Conservation (phyloP, 1,284 basidiomycete species). For the Microbotryomycetes sp. region DNA sequence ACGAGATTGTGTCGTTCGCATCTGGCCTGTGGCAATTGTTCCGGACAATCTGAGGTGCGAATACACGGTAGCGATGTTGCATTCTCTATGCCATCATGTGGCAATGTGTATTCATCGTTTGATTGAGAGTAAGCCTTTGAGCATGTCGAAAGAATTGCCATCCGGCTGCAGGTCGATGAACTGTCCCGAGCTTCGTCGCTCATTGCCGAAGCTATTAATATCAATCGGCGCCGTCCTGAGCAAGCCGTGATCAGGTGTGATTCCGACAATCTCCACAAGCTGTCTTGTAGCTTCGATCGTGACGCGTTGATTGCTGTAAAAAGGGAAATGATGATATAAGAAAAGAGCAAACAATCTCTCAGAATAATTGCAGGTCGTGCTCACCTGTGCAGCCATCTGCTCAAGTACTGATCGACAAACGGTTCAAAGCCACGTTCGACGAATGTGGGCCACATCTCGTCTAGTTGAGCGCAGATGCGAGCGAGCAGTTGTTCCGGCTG, state of each 20-base stretch:
- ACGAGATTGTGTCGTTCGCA: constrained; percentile 80
- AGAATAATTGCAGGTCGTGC: too few species aligned
- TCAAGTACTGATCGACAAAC: constrained; percentile 53
- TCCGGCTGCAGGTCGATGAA: constrained; percentile 74
- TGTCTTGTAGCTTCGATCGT: constrained; percentile 65
- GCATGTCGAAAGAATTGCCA: constrained; percentile 93
- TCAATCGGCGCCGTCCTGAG: constrained; percentile 68
- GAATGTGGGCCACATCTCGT: constrained; percentile 69
- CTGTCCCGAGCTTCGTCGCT: constrained; percentile 9
- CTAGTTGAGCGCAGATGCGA: constrained; percentile 69
- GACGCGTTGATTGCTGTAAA: constrained; percentile 69
- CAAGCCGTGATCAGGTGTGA: constrained; percentile 80
- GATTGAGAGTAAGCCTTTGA: constrained; percentile 76
- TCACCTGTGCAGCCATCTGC: constrained; percentile 82
- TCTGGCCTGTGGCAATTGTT: constrained; percentile 80
- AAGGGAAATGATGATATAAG: background rate
- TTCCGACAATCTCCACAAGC: constrained; percentile 70
- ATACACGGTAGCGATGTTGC: background rate
- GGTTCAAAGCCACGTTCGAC: constrained; percentile 47
- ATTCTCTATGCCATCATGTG: constrained; percentile 17
- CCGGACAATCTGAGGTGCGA: constrained; percentile 54
- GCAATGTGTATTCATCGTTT: constrained; percentile 45
- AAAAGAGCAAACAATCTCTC: constrained; percentile 35
- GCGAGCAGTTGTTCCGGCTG: constrained; percentile 71
- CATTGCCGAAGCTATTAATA: constrained; percentile 39